phyloP scores from a whole-genome alignment of 768 basidiomycete species.

The Hericium erinaceus region DNA sequence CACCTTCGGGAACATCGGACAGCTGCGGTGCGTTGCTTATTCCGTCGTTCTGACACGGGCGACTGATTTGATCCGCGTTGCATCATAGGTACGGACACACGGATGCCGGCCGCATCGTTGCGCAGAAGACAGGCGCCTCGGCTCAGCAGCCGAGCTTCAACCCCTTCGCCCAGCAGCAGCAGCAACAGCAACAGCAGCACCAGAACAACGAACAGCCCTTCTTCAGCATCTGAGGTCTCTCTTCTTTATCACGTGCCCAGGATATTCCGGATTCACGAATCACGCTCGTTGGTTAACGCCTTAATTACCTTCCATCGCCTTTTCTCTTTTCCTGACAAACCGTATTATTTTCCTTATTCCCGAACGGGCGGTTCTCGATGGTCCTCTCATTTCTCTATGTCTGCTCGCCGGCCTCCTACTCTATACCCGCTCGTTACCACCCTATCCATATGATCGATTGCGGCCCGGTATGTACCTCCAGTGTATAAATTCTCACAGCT shows the following conservation, averaged over 20 bases:
- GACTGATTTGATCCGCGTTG: neutral
- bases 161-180: slow-evolving; percentile 57
- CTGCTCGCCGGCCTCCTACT: neutral
- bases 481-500: neutral
- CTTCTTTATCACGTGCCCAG: neutral
- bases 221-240: slow-evolving; percentile 20
- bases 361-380: too few species aligned
- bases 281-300: neutral
- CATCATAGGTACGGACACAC: slow-evolving; percentile 33
- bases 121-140: slow-evolving; percentile 25
- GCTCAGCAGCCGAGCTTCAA: slow-evolving; percentile 34
- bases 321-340: neutral
- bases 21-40: slow-evolving; percentile 43
- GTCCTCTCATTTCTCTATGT: too few species aligned
- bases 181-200: slow-evolving; percentile 44
- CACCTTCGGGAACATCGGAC: slow-evolving; percentile 88
- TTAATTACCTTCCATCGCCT: neutral
- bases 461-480: neutral
- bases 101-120: slow-evolving; percentile 19
- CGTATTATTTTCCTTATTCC: neutral
- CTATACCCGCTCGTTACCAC: neutral
- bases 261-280: too few species aligned
- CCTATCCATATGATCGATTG: neutral
- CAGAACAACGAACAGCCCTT: slow-evolving; percentile 23
- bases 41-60: slow-evolving; percentile 1